A percentile compares a stretch with the other conserved stretches of the same genome.
Evolutionary conservation across 768 basidiomycete species (phyloP).

Genomic region (Rhizopogon rudus): DNA sequence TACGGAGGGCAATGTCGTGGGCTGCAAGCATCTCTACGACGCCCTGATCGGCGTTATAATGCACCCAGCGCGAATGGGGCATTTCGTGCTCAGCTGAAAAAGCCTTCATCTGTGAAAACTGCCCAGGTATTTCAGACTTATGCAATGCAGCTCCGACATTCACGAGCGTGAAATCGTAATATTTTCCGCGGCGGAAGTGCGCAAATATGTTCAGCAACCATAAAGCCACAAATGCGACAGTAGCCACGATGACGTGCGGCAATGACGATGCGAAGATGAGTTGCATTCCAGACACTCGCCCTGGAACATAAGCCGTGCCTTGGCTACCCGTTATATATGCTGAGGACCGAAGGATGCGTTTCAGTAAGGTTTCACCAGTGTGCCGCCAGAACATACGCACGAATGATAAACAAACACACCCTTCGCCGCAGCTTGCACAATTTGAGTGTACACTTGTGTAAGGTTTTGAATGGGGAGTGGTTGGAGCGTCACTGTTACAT

Average conservation of each 20-base stretch:
- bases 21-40: background rate
- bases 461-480: background rate
- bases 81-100: background rate
- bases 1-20: background rate
- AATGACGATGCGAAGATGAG: slow-evolving; percentile 7
- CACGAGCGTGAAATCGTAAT: slow-evolving; percentile 1
- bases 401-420: background rate
- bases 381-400: background rate
- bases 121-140: background rate
- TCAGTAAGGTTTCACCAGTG: background rate
- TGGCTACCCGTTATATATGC: background rate
- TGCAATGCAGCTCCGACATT: slow-evolving; percentile 2
- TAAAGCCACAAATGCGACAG: slow-evolving; percentile 4
- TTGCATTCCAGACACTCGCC: background rate
- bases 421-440: slow-evolving; percentile 4
- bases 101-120: background rate
- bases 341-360: background rate
- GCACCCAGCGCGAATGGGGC: background rate
- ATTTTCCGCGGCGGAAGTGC: slow-evolving; percentile 9
- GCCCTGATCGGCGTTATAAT: background rate
- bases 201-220: slow-evolving; percentile 2
- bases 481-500: background rate
- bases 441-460: slow-evolving; percentile 1
- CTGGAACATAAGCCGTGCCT: slow-evolving; percentile 6
- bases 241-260: slow-evolving; percentile 4